Evolutionary conservation across 495 filamentous ascomycete genomes (phyloP).

Genomic region (Aspergillus biplanus): DNA sequence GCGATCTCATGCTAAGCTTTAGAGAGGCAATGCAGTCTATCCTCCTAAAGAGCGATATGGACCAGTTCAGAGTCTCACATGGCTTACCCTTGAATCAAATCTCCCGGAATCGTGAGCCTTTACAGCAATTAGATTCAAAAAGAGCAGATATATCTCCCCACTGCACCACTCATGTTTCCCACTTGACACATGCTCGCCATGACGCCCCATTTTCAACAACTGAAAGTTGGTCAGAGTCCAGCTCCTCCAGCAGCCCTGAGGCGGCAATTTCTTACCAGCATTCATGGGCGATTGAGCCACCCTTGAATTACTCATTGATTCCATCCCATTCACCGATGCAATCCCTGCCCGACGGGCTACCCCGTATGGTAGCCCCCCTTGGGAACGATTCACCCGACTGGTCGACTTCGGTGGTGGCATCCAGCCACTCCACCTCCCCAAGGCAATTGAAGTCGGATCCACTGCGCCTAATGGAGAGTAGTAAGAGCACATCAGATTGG

Average conservation of each 20-base stretch:
- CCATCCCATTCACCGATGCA: constrained; percentile 20
- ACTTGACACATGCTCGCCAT: constrained; percentile 23
- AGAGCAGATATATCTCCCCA: constrained; percentile 28
- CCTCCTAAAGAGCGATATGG: constrained; percentile 26
- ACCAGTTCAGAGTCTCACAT: constrained; percentile 26
- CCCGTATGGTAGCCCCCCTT: constrained; percentile 20
- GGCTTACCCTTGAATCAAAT: constrained; percentile 28
- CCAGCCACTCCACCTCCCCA: constrained; percentile 13
- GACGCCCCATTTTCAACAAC: constrained; percentile 23
- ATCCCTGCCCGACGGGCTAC: constrained; percentile 18
- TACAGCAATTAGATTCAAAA: constrained; percentile 22
- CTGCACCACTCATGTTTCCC: constrained; percentile 19
- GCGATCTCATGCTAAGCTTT: constrained; percentile 5
- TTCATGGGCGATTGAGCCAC: constrained; percentile 17
- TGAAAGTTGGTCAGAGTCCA: constrained; percentile 32
- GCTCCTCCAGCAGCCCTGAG: constrained; percentile 27
- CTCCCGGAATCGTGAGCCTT: constrained; percentile 33
- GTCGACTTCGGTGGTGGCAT: constrained; percentile 17
- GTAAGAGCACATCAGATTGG: constrained; percentile 20
- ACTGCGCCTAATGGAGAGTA: constrained; percentile 15
- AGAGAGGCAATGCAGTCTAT: constrained; percentile 10
- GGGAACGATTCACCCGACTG: constrained; percentile 15
- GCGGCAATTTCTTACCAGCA: constrained; percentile 28
- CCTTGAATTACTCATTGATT: constrained; percentile 20
- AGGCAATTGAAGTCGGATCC: constrained; percentile 23